These are phyloP conservation scores for Pseudonitzschia multistriata DNA, from an alignment of 108 stramenopile species.

Conservation along the genomic window DNA sequence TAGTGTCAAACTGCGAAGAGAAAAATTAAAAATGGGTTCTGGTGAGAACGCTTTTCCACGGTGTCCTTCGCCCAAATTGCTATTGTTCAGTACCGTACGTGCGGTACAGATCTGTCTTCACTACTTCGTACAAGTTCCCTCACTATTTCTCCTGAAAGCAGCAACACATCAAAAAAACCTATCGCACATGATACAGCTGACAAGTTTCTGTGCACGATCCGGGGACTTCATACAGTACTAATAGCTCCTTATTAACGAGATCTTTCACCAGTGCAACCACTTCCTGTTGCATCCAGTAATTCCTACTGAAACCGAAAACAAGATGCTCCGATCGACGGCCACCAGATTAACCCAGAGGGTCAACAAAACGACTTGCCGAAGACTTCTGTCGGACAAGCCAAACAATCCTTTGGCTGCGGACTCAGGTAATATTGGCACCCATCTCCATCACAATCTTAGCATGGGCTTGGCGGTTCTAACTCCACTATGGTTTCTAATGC, in stretches of 20 bases:
- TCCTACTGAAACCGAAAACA: not conserved
- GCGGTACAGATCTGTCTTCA: too few relatives aligned
- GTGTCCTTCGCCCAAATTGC: not conserved
- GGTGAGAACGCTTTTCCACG: not conserved
- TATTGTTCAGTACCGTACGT: too few relatives aligned
- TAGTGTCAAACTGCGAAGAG: not conserved
- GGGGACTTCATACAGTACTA: too few relatives aligned
- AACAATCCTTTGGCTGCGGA: slow-evolving; percentile 63
- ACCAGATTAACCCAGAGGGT: slow-evolving; percentile 3
- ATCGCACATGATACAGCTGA: too few relatives aligned
- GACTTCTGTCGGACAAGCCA: slow-evolving; percentile 14
- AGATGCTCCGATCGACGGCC: slow-evolving; percentile 11
- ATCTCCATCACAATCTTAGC: slow-evolving; percentile 69
- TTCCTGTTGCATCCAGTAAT: too few relatives aligned
- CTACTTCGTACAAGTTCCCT: too few relatives aligned
- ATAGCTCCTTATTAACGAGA: too few relatives aligned
- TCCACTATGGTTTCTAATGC: slow-evolving; percentile 66
- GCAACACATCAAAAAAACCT: too few relatives aligned
- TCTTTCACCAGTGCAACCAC: too few relatives aligned
- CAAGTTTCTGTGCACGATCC: too few relatives aligned
- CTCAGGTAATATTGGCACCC: slow-evolving; percentile 70
- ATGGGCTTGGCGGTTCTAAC: slow-evolving; percentile 59
- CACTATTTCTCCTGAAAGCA: too few relatives aligned
- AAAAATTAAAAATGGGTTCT: not conserved
- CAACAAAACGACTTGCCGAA: slow-evolving; percentile 6